Evolutionary conservation across 2,329 filamentous ascomycete genomes (phyloP), one percentile per base, ranked within the genome.

Genomic region (Arthrobotrys conoides): DNA sequence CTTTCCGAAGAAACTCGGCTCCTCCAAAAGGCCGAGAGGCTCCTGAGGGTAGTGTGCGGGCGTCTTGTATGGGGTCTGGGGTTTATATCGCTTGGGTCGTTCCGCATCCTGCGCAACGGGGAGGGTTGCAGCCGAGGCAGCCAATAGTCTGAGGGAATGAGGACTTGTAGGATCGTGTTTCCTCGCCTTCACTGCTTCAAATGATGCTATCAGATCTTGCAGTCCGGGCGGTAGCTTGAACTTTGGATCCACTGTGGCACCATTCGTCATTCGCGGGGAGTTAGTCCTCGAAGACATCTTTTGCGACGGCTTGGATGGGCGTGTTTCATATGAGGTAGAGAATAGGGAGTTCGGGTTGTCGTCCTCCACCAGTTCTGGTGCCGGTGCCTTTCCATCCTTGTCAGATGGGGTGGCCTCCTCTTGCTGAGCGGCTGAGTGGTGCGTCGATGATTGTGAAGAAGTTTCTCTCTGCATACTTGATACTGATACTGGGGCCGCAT

Each of bases 151-250:
- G 38, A 90, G 89, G 67, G 92, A 90, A 20, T 88, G 87, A 4
- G 88, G 87, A 16, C 89, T 87, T 67, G 88, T 85, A 24, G 89
- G 88, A 36, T 79, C 71, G 27, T 76, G 64, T 49, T 81, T 71
- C 49, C 91, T 90, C 82, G 90, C 90, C 85, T 93, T 95, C 1
- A 92, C 93, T 14, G 90, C 88, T 84, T 98, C 94, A 83, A 94
- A 97, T 0, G 94, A 94, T 75, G 97, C 93, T 18, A 98, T 89
- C 38, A 99, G 87, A 83, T 99, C 96, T 83, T 94, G 92, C 68
- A 99, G 86, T 33, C 92, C 93, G 5, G 94, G 90, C 3, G 96
- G 96, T 44, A 99, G 89, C 84, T 98, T 94, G 84, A 95, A 99
- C 82, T 71, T 71, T 36, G 73, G 68, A 51, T 80, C 79, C 18